These are phyloP conservation scores for Fistulifera pelliculosa DNA, from an alignment of 108 stramenopile species.

Conservation along the genomic window DNA sequence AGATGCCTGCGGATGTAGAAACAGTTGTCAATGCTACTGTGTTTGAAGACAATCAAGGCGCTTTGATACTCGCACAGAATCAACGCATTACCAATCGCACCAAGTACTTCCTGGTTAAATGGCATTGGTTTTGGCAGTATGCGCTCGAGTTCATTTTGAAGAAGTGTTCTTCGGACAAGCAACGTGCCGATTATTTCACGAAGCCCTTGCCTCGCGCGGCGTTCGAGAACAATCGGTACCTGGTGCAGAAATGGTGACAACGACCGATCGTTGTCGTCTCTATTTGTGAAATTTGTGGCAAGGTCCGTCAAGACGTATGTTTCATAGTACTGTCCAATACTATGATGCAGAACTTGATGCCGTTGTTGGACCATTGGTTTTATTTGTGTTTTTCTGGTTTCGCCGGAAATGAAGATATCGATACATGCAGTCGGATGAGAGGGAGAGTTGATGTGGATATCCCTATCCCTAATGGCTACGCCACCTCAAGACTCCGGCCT, in stretches of 20 bases:
- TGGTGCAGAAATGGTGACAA: not conserved
- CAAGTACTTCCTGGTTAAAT: slow-evolving; percentile 12
- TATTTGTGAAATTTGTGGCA: not conserved
- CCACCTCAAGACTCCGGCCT: no score
- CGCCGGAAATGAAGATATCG: no score
- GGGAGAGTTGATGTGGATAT: no score
- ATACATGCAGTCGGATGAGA: no score
- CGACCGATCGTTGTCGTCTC: not conserved
- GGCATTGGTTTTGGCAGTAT: slow-evolving; percentile 20
- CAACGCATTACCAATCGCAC: slow-evolving; percentile 19
- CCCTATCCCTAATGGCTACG: no score
- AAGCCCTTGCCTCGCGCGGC: not conserved
- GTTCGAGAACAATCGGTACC: not conserved
- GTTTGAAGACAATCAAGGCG: not conserved
- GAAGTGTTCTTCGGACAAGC: not conserved
- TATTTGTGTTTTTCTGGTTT: no score
- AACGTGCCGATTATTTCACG: not conserved
- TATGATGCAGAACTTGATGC: no score
- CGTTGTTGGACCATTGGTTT: no score
- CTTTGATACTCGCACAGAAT: slow-evolving; percentile 3
- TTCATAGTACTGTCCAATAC: no score
- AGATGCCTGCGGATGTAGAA: not conserved
- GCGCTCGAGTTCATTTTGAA: not conserved
- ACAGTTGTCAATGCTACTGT: not conserved
- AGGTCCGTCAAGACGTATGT: no score